Evolutionary conservation across 2,329 filamentous ascomycete species (phyloP).

Genomic region (Penicillium sp.): DNA sequence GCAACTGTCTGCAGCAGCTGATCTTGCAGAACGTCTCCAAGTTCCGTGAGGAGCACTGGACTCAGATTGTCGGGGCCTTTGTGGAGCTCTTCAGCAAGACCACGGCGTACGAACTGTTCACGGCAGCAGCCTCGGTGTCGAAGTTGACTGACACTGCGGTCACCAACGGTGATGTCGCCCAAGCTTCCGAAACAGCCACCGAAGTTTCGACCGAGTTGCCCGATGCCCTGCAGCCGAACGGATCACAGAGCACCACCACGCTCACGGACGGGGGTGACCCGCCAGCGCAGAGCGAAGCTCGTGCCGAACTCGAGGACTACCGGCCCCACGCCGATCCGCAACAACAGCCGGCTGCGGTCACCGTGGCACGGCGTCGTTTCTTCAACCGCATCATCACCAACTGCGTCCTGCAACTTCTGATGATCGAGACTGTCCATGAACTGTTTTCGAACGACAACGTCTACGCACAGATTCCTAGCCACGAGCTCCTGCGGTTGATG

Average conservation of each 20-base stretch:
- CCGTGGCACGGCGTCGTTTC: constrained; percentile 85
- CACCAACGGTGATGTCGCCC: constrained; percentile 26
- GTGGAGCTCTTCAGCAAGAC: constrained; percentile 93
- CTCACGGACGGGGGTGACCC: constrained; percentile 36
- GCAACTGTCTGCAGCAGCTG: constrained; percentile 94
- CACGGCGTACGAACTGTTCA: constrained; percentile 93
- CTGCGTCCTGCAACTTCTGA: constrained; percentile 93
- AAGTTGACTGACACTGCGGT: constrained; percentile 34
- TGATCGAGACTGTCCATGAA: constrained; percentile 99
- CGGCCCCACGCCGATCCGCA: constrained; percentile 72
- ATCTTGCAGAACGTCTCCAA: constrained; percentile 96
- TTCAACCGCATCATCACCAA: constrained; percentile 99
- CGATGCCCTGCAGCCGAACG: constrained; percentile 29
- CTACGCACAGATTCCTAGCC: constrained; percentile 86
- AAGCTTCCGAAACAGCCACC: constrained; percentile 17
- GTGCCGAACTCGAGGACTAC: constrained; percentile 74
- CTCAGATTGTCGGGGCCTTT: constrained; percentile 91
- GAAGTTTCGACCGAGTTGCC: constrained; percentile 23
- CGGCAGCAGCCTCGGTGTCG: constrained; percentile 62
- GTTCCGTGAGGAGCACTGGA: constrained; percentile 84
- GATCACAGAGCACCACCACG: constrained; percentile 26
- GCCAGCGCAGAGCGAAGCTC: constrained; percentile 34
- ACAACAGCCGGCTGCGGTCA: constrained; percentile 88
- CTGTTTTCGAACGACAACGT: constrained; percentile 97
- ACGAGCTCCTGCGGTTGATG: constrained; percentile 89